A percentile compares a stretch with the other conserved stretches of the same genome.
Evolutionary conservation across 1,284 basidiomycete genomes (phyloP).

Genomic region (Rhodotorula sp.): DNA sequence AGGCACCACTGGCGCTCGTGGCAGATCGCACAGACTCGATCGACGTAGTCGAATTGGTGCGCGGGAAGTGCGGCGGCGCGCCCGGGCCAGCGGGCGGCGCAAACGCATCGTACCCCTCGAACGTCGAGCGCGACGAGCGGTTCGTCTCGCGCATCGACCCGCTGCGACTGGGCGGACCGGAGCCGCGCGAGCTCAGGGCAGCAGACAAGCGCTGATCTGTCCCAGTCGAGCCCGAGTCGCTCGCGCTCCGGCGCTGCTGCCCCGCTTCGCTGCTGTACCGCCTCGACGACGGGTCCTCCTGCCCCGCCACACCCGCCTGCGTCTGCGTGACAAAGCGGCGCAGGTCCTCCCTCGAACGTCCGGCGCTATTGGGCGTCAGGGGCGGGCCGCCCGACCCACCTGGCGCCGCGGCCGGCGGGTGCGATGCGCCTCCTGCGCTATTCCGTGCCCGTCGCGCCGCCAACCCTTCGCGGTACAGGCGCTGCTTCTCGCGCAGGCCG

Average conservation of each 20-base stretch:
- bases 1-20: neutral
- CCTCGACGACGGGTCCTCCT: neutral
- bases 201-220: neutral
- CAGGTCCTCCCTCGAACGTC: conserved; percentile 30
- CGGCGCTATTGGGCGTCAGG: conserved; percentile 31
- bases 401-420: neutral
- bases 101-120: conserved; percentile 4
- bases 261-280: conserved; percentile 1
- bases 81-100: neutral
- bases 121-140: conserved; percentile 11
- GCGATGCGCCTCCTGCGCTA: neutral
- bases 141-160: conserved; percentile 10
- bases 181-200: neutral
- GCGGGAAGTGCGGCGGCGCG: neutral
- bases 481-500: conserved; percentile 88
- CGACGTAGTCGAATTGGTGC: conserved; percentile 5
- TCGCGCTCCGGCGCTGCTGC: conserved; percentile 7
- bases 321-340: conserved; percentile 36
- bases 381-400: conserved; percentile 1
- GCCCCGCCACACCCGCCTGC: neutral
- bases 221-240: neutral
- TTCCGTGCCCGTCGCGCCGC: conserved; percentile 19
- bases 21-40: neutral
- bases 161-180: neutral
- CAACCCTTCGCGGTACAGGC: conserved; percentile 58